Conservation (phyloP, 2,329 filamentous ascomycete species). For the Paramyrothecium roridum region DNA sequence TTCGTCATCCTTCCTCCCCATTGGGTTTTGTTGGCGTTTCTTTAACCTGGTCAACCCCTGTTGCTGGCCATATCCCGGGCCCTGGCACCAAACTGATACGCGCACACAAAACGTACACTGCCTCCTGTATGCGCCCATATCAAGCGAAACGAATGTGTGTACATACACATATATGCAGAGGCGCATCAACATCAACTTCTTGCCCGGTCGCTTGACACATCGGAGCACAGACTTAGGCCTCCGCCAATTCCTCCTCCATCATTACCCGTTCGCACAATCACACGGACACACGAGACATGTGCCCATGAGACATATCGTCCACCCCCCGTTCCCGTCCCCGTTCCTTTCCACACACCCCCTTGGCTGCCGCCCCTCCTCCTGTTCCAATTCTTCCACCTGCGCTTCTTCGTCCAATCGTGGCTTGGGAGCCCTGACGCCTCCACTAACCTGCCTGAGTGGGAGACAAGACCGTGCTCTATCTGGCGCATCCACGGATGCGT, state of each 20-base stretch:
- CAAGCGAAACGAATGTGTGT: no score
- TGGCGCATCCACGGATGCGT: neutral
- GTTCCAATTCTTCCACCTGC: neutral
- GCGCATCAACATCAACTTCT: no score
- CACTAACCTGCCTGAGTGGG: neutral
- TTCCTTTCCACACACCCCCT: no score
- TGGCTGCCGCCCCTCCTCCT: neutral
- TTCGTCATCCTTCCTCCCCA: no score
- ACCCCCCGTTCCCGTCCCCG: neutral
- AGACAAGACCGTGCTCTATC: neutral
- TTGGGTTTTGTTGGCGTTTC: no score
- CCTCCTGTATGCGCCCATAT: no score
- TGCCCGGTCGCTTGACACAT: no score
- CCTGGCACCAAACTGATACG: slow-evolving; percentile 30
- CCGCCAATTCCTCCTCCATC: neutral
- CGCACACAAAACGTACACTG: no score
- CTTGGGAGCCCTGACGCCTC: neutral
- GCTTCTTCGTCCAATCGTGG: neutral
- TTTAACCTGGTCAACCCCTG: no score
- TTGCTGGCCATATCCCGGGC: slow-evolving; percentile 38
- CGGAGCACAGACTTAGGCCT: no score
- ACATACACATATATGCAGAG: no score
- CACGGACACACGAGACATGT: neutral
- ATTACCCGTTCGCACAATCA: neutral
- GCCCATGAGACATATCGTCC: neutral